A percentile compares a stretch with the other conserved stretches of the same genome.
Conservation (phyloP, 129 eudicot species). For the Helianthus annuus region HanXRQr2.0-SUNRISE NC_035438.2:41869897-41870396, state of each 20-base stretch:
- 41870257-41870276: too few relatives aligned
- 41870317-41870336: too few relatives aligned
- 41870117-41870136: neutral
- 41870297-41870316: too few relatives aligned
- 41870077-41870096: conserved; percentile 25
- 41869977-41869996: conserved; percentile 33
- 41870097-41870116: conserved; percentile 10
- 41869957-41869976: conserved; percentile 26
- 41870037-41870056: conserved; percentile 35
- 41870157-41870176: conserved; percentile 21
- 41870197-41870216: conserved; percentile 30
- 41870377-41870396: too few relatives aligned
- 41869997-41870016: conserved; percentile 34
- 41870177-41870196: conserved; percentile 1
- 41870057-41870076: conserved; percentile 39
- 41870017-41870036: conserved; percentile 15
- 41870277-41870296: too few relatives aligned
- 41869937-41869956: conserved; percentile 19
- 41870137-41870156: conserved; percentile 25
- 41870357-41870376: too few relatives aligned
- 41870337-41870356: too few relatives aligned
- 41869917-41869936: conserved; percentile 1
- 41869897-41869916: conserved; percentile 10
- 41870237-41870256: neutral
- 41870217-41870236: conserved; percentile 1